Evolutionary conservation across 2,329 filamentous ascomycete species (phyloP), one percentile per base, ranked within the genome.

Genomic region (Colletotrichum graminicola): DNA sequence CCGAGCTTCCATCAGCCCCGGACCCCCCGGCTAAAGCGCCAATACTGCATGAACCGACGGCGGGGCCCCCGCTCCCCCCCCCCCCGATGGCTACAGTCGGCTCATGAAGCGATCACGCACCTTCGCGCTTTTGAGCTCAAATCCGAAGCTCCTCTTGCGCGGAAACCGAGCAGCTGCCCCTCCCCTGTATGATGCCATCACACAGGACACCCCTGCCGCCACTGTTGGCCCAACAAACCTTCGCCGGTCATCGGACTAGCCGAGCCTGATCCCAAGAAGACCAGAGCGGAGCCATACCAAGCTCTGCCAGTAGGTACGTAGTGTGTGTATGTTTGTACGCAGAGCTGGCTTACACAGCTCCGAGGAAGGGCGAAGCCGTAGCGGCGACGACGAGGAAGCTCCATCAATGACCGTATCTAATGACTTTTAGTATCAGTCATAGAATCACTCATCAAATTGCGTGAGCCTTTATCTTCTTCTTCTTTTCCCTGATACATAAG

Each of bases 111-210:
- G 36, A 51, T 68, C 64, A 59, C 68, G 68, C 59, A 54, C 90
- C 23, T 98, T 51, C 60, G 60, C 47, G 47, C 60, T 62, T 97
- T 98, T 82, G 90, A 90, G 62, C 97, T 93, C 82, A 88, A 90
- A 72, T 82, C 87, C 0, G 82, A 84, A 14, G 90, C 90, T 55
- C 32, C 32, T 54, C 21, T 32, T 21, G 51, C 52, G 0, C 89
- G 32, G 39, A 62, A 34, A 18, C n/a, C 3, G 14, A 59, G 29
- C 34, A 43, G 61, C 32, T 45, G 3, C 43, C 59, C 59, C 16
- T 45, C 18, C 43, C 59, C 59, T 36, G 59, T 39, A 14, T 21
- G 16, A 52, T 62, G 47, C 52, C 60, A 32, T 62, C 60, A 52
- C 34, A 29, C 32, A n/a, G 45, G 2, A 2, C 59, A 3, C 43